A percentile compares a stretch with the other conserved stretches of the same genome.
These are phyloP conservation scores for Amphirosellinia nigrospora DNA, from an alignment of 495 filamentous ascomycete species.

Conservation along the genomic window DNA sequence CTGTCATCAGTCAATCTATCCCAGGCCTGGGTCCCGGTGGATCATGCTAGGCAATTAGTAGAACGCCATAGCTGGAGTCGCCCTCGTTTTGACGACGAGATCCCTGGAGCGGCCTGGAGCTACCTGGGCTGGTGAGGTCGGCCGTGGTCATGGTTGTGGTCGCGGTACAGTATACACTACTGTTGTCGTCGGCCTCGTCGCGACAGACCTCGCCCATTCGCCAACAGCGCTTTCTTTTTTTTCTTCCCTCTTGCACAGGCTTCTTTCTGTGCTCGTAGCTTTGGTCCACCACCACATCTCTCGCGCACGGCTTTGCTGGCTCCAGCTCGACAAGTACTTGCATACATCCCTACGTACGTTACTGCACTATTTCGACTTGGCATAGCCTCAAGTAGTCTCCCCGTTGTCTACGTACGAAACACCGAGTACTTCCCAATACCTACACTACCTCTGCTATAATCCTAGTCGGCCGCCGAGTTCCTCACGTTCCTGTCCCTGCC, in stretches of 20 bases:
- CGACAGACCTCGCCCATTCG: constrained; percentile 3
- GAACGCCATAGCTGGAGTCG: constrained; percentile 1
- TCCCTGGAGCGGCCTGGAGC: constrained; percentile 8
- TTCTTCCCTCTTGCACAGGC: constrained; percentile 13
- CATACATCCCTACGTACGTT: constrained; percentile 12
- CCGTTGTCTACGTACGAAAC: neutral
- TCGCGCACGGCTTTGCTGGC: constrained; percentile 17
- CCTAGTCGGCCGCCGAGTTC: constrained; percentile 20
- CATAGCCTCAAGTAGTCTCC: constrained; percentile 9
- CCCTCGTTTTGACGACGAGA: neutral
- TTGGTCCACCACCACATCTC: constrained; percentile 16
- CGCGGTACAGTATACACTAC: constrained; percentile 9
- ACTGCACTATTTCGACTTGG: constrained; percentile 5
- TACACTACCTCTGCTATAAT: constrained; percentile 14
- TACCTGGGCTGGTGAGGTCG: neutral
- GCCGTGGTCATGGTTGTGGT: too few relatives aligned
- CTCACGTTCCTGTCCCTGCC: constrained; percentile 40
- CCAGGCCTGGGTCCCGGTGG: constrained; percentile 23
- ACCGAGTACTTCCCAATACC: neutral
- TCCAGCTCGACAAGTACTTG: constrained; percentile 16
- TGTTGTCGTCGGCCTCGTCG: neutral
- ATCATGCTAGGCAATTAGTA: constrained; percentile 12
- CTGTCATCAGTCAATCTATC: constrained; percentile 20
- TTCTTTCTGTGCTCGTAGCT: constrained; percentile 12
- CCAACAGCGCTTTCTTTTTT: constrained; percentile 15